These are phyloP conservation scores for Pythium utonaiense DNA, from an alignment of 352 stramenopile species.

Conservation along the genomic window DNA sequence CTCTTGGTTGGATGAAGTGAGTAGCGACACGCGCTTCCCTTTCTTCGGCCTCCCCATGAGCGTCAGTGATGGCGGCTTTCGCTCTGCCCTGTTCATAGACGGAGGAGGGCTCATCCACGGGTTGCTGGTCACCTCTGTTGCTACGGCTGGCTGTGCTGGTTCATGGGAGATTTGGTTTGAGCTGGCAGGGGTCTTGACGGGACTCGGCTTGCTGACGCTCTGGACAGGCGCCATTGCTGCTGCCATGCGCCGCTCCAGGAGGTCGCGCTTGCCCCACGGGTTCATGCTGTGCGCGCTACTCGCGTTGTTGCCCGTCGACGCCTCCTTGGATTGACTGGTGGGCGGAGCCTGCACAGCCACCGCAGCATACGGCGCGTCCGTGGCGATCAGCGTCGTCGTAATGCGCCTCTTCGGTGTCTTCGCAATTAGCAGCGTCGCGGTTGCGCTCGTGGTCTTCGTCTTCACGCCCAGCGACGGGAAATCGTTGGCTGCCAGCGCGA, in stretches of 20 bases:
- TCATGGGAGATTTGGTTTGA: neutral
- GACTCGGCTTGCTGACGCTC: neutral
- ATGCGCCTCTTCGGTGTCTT: slow-evolving; percentile 19
- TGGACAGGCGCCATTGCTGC: neutral
- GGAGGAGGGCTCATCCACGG: slow-evolving; percentile 10
- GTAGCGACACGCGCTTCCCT: neutral
- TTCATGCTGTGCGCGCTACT: slow-evolving; percentile 3
- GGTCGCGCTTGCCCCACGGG: slow-evolving; percentile 38
- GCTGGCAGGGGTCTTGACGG: neutral
- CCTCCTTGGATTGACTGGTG: neutral
- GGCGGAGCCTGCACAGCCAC: slow-evolving; percentile 11
- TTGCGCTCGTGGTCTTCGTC: neutral
- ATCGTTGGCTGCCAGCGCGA: slow-evolving; percentile 3
- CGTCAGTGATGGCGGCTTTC: neutral
- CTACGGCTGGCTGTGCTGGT: neutral
- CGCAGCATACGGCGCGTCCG: slow-evolving; percentile 5
- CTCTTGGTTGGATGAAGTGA: neutral
- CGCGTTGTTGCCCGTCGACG: neutral
- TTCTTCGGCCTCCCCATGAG: slow-evolving; percentile 1
- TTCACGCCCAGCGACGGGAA: slow-evolving; percentile 17
- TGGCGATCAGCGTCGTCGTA: slow-evolving; percentile 20
- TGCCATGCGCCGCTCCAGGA: slow-evolving; percentile 46
- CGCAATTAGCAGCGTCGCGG: neutral
- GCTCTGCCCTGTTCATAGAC: neutral
- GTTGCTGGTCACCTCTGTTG: neutral